Base-by-base conservation (phyloP, 2,329 filamentous ascomycete species). In the Shiraia bambusicola region DNA sequence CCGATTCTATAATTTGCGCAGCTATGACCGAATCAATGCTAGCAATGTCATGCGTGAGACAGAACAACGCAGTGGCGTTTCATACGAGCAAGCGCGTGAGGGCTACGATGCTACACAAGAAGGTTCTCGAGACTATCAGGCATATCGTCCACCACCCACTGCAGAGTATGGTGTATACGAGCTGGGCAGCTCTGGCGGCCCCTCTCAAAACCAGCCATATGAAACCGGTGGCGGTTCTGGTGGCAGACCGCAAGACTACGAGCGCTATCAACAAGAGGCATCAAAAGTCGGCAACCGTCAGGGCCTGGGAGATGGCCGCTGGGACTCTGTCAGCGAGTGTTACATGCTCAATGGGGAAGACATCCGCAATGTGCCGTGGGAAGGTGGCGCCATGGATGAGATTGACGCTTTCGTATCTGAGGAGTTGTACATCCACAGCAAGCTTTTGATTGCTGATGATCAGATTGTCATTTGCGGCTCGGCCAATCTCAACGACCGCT, bases 1-100 rank as follows among this genome's bases (percentile, higher is more conserved):
- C 54, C 77, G 82, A 35, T 93, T 93, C 72, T 93, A 89, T 73
- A 93, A 94, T 65, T 76, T 94, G 24, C 79, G 88, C 42, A 92
- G 82, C 67, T 93, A 88, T 63, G 88, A 93, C 64, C 83, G 88
- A 31, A 86, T 94, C 74, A 91, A 92, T 69, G 80, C 75, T 14
- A 83, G 82, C 12, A 70, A 70, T 1, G 76, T 80, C 6, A 82
- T 88, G 79, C 66, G 71, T 13, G 71, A 75, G 4, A 81, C 77
- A 1, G 83, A 89, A 59, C 59, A 78, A 28, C 71, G 76, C 27
- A 80, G 80, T 37, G 86, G 87, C 13, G 81, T 90, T 2, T 71
- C 72, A 4, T 90, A 89, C 58, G 81, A 86, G 46, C 73, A 80
- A 25, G 86, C 85, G 11, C 74, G 84, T 32, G 77, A 76, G 45